Evolutionary conservation across 768 basidiomycete genomes (phyloP).

Genomic region (Lactarius hengduanensis): DNA sequence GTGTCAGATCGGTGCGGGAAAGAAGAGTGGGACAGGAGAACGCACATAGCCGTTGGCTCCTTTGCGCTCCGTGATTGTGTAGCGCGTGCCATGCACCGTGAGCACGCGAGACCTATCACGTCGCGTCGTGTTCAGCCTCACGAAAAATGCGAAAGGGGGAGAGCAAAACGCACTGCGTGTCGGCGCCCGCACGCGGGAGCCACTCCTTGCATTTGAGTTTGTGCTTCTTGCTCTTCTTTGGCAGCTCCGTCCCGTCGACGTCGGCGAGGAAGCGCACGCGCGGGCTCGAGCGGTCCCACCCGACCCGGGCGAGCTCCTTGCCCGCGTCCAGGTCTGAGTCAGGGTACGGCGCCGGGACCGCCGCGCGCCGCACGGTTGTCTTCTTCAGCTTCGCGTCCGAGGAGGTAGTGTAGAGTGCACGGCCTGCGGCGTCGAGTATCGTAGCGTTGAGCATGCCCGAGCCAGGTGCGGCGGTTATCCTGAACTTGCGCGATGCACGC

Average conservation of each 20-base stretch:
- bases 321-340: not conserved
- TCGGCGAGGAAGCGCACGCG: conserved; percentile 16
- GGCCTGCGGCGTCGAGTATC: conserved; percentile 15
- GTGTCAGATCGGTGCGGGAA: not conserved
- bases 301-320: conserved; percentile 13
- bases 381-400: conserved; percentile 24
- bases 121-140: not conserved
- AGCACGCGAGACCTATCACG: conserved; percentile 17
- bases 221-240: conserved; percentile 10
- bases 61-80: conserved; percentile 17
- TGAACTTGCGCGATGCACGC: conserved; percentile 10
- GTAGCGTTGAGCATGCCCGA: conserved; percentile 20
- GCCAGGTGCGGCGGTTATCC: conserved; percentile 19
- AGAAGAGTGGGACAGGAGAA: not conserved
- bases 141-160: not conserved
- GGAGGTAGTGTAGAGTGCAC: conserved; percentile 10
- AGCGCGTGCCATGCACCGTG: conserved; percentile 11
- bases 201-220: conserved; percentile 24
- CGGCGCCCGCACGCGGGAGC: conserved; percentile 10
- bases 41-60: conserved; percentile 19
- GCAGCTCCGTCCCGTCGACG: not conserved
- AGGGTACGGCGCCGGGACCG: not conserved
- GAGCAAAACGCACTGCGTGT: conserved; percentile 10
- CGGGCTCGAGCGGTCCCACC: conserved; percentile 23
- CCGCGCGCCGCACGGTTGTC: conserved; percentile 16